These are phyloP conservation scores for Trypanosomatidae sp. DNA, from an alignment of 208 protist genomes.

Conservation along the genomic window DNA sequence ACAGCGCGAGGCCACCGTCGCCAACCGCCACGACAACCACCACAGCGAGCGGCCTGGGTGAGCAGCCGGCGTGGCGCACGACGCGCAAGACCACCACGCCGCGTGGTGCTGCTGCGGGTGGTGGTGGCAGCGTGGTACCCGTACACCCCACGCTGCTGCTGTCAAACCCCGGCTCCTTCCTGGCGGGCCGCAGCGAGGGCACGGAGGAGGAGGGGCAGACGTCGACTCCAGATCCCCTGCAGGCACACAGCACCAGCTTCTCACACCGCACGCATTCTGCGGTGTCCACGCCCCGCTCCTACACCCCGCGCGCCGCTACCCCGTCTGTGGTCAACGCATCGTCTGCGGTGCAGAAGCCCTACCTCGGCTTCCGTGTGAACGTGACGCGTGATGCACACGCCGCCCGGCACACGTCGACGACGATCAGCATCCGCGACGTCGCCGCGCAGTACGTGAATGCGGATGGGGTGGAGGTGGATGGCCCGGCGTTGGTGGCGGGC, in stretches of 20 bases:
- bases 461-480: constrained; percentile 32
- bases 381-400: constrained; percentile 26
- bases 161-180: too few species aligned
- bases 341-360: constrained; percentile 37
- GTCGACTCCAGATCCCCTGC: background rate
- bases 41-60: too few species aligned
- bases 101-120: too few species aligned
- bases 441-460: constrained; percentile 42
- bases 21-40: too few species aligned
- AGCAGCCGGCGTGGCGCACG: too few species aligned
- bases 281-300: constrained; percentile 36
- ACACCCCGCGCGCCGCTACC: constrained; percentile 27
- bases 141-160: too few species aligned
- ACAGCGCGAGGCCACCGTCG: too few species aligned
- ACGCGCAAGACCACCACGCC: too few species aligned
- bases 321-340: background rate
- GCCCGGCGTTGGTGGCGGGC: constrained; percentile 64
- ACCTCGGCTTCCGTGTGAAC: constrained; percentile 76
- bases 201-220: constrained; percentile 12
- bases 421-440: constrained; percentile 60
- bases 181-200: too few species aligned
- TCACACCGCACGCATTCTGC: constrained; percentile 23
- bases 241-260: constrained; percentile 13
- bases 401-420: constrained; percentile 7
- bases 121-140: too few species aligned